phyloP scores from a whole-genome alignment of 768 basidiomycete species.

The Xerocomellus chrysenteron region DNA sequence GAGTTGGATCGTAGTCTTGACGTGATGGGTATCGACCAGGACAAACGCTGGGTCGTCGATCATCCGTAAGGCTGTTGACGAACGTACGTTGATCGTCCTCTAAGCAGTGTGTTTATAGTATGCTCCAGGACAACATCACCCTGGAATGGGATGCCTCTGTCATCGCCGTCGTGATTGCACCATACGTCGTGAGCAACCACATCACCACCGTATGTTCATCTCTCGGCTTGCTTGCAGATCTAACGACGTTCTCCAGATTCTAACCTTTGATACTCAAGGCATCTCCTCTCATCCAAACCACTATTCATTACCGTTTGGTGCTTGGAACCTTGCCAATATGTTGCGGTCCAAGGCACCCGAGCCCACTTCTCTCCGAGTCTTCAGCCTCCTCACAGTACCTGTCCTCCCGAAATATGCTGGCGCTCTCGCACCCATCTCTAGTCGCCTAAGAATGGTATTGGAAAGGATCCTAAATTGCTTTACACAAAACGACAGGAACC shows the following conservation, averaged over 20 bases:
- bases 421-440: slow-evolving; percentile 47
- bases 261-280: slow-evolving; percentile 80
- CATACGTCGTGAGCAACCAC: slow-evolving; percentile 55
- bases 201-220: slow-evolving; percentile 58
- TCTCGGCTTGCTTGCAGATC: neutral
- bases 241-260: slow-evolving; percentile 48
- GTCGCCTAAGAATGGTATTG: slow-evolving; percentile 44
- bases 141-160: slow-evolving; percentile 58
- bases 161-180: slow-evolving; percentile 57
- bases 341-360: slow-evolving; percentile 30
- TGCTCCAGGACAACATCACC: slow-evolving; percentile 75
- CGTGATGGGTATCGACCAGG: slow-evolving; percentile 58
- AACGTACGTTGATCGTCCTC: slow-evolving; percentile 5
- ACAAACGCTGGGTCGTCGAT: slow-evolving; percentile 61
- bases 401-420: slow-evolving; percentile 61
- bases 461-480: slow-evolving; percentile 4
- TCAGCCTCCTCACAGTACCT: slow-evolving; percentile 60
- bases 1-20: slow-evolving; percentile 69
- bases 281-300: slow-evolving; percentile 91
- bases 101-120: slow-evolving; percentile 36
- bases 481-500: neutral
- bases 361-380: slow-evolving; percentile 40
- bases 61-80: slow-evolving; percentile 56
- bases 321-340: slow-evolving; percentile 42
- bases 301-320: slow-evolving; percentile 61